Base-by-base conservation (phyloP, 352 stramenopile species). In the Phytophthora kernoviae region DNA sequence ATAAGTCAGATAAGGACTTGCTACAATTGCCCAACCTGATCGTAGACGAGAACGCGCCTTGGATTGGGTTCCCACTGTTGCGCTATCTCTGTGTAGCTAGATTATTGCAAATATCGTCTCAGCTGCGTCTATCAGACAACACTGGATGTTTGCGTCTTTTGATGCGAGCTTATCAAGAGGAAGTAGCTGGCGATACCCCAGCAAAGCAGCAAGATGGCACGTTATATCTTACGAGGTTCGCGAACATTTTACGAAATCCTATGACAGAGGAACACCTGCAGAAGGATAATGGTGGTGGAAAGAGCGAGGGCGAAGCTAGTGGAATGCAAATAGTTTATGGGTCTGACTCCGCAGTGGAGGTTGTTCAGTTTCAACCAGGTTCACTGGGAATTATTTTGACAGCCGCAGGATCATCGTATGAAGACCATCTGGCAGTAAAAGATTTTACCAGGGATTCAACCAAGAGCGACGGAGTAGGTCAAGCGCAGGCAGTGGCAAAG, bases 301-400 rank as follows among this genome's bases (percentile, higher is more conserved):
- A n/a, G n/a, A n/a, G n/a, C n/a, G n/a, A n/a, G n/a, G n/a, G n/a
- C n/a, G n/a, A 4, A 36, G 26, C 43, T 1, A 10, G 30, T n/a
- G 40, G 14, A 21, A 50, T 27, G 26, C 21, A 5, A 8, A 40
- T 32, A 37, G 33, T 27, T 4, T 11, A 48, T 11, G 48, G 37
- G 49, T 62, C 14, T 50, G 47, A 15, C 8, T 58, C 54, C 0
- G 33, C 54, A 17, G 52, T 94, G 6, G 67, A 86, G 24, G 70
- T 94, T 18, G 81, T 91, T 2, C 48, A 75, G 37, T 94, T 94
- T 68, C 63, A 75, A 18, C 36, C 52, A 42, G 81, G 81, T 0
- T 90, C 81, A 1, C 65, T 94, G 17, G 85, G 84, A 2, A 88
- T 94, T 22, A 73, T 94, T 11, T 57, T 94, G 18, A 87, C 81